These are phyloP conservation scores for Tolypocladium tundrense DNA, from an alignment of 2,329 filamentous ascomycete genomes.

Conservation along the genomic window DNA sequence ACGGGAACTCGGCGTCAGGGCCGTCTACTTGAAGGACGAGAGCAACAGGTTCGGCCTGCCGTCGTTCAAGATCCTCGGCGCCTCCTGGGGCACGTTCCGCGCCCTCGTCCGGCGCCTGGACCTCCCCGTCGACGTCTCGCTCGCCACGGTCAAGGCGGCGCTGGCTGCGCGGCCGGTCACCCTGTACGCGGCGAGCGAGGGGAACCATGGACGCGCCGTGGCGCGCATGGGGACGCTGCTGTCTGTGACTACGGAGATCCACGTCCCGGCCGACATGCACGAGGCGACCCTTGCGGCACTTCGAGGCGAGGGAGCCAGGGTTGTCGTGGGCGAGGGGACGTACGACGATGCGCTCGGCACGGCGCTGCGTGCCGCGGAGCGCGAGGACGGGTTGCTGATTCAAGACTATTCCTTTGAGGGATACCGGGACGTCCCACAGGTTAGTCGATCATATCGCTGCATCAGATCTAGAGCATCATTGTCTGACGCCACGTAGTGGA, in stretches of 20 bases:
- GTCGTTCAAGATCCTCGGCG: slow-evolving; percentile 71
- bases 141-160: slow-evolving; percentile 30
- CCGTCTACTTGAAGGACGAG: slow-evolving; percentile 63
- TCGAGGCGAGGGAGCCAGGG: slow-evolving; percentile 48
- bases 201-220: slow-evolving; percentile 67
- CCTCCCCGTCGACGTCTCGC: slow-evolving; percentile 28
- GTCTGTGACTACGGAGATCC: slow-evolving; percentile 44
- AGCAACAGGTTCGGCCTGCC: slow-evolving; percentile 57
- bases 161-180: slow-evolving; percentile 21
- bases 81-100: slow-evolving; percentile 60
- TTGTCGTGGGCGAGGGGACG: slow-evolving; percentile 42
- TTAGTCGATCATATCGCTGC: slow-evolving; percentile 12
- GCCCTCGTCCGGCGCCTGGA: slow-evolving; percentile 37
- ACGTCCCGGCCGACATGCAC: slow-evolving; percentile 51
- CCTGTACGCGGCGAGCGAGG: slow-evolving; percentile 59
- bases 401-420: slow-evolving; percentile 59
- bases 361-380: slow-evolving; percentile 32
- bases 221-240: slow-evolving; percentile 57
- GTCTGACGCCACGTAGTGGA: slow-evolving; percentile 37
- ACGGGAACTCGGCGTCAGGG: slow-evolving; percentile 41
- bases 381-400: slow-evolving; percentile 42
- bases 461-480: too few species aligned
- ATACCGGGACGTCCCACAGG: slow-evolving; percentile 54
- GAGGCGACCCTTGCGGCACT: slow-evolving; percentile 44
- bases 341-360: slow-evolving; percentile 54